Conservation (phyloP, 1,139 yeast genomes). For the Debaryomyces singareniensis region DNA sequence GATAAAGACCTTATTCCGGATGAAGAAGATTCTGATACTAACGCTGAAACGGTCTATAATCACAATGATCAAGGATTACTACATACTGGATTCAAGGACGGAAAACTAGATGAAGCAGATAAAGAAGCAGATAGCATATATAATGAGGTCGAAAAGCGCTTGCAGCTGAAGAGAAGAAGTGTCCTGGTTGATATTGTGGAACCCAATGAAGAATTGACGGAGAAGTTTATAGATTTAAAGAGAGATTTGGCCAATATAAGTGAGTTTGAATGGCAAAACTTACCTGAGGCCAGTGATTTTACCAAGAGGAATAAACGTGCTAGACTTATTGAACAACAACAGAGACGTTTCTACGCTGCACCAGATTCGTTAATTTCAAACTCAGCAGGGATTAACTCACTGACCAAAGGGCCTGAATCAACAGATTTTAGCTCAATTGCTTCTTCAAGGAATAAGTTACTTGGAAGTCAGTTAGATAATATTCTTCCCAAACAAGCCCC, state of each 20-base stretch:
- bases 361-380: conserved; percentile 62
- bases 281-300: conserved; percentile 88
- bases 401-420: conserved; percentile 3
- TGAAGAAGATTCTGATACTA: conserved; percentile 15
- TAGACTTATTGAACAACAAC: conserved; percentile 56
- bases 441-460: conserved; percentile 45
- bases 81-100: conserved; percentile 8
- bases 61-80: conserved; percentile 23
- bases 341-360: conserved; percentile 71
- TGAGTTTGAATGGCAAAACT: conserved; percentile 67
- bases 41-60: conserved; percentile 21
- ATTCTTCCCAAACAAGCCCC: conserved; percentile 9
- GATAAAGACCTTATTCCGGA: conserved; percentile 32
- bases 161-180: conserved; percentile 32
- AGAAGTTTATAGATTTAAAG: conserved; percentile 48
- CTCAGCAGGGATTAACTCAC: conserved; percentile 8
- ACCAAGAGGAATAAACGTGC: conserved; percentile 74
- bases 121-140: conserved; percentile 72
- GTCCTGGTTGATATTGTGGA: conserved; percentile 14
- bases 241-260: conserved; percentile 53
- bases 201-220: conserved; percentile 13
- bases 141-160: conserved; percentile 53
- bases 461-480: conserved; percentile 42
- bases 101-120: conserved; percentile 57
- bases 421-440: conserved; percentile 47